phyloP scores from a whole-genome alignment of 2,329 filamentous ascomycete genomes.

The Fusarium setosum region DNA sequence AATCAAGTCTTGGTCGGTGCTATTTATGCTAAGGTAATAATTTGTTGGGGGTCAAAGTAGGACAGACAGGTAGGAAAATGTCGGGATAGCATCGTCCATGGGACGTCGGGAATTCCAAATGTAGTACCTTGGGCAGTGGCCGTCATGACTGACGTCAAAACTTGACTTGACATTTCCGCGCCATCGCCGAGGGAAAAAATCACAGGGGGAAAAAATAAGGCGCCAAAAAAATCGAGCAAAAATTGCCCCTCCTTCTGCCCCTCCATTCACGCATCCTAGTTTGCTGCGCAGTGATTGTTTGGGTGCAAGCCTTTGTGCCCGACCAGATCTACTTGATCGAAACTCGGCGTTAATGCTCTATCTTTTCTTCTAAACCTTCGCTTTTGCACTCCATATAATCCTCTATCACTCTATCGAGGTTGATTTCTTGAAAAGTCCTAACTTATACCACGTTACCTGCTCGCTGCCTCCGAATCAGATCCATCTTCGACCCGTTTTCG shows the following conservation, averaged over 20 bases:
- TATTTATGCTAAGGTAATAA: too few species aligned
- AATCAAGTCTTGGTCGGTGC: too few species aligned
- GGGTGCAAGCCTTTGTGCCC: conserved; percentile 31
- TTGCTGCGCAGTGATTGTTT: not conserved
- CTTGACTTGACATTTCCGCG: not conserved
- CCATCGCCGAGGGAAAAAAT: not conserved
- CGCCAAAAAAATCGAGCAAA: conserved; percentile 3
- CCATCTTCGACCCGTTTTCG: conserved; percentile 38
- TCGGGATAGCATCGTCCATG: not conserved
- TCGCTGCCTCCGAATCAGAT: conserved; percentile 10
- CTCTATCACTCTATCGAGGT: not conserved
- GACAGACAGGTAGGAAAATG: too few species aligned
- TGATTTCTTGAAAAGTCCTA: not conserved
- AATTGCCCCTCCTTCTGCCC: conserved; percentile 31
- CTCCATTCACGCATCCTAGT: conserved; percentile 14
- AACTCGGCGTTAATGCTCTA: not conserved
- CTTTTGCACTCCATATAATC: not conserved
- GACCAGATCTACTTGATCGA: conserved; percentile 18
- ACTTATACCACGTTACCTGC: not conserved
- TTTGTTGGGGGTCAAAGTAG: too few species aligned
- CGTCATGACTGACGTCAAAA: conserved; percentile 6
- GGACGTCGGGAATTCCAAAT: not conserved
- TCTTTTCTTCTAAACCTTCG: not conserved
- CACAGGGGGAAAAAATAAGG: conserved; percentile 2
- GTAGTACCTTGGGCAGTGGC: not conserved